Base-by-base conservation (phyloP, 495 filamentous ascomycete genomes). In the Neurospora terricola region DNA sequence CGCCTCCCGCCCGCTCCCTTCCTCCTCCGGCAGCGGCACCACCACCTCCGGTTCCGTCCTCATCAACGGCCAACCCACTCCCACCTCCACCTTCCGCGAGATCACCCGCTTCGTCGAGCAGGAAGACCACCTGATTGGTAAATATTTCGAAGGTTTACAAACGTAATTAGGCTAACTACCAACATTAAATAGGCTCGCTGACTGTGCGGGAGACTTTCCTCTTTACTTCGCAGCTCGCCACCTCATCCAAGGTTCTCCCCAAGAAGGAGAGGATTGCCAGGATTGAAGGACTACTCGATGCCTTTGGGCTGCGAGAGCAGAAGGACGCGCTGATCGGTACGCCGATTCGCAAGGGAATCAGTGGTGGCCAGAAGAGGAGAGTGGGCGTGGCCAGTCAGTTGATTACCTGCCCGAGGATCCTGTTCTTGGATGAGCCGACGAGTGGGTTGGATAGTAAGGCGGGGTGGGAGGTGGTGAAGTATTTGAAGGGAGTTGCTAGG, bases 351-450 rank as follows among this genome's bases (percentile, higher is more conserved):
- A 94, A 94, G 80, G 93, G 93, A 8, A 88, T 95, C 72, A 90
- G 87, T 77, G 92, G 93, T 59, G 93, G 93, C 4, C 92, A 96
- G 81, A 94, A 94, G 82, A 83, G 91, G 8, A 84, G 93, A 12
- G 82, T 93, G n/a, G 91, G 91, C 73, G 89, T 94, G 9, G 92
- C 92, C 2, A 90, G 90, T 73, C 92, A 93, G 80, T 82, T 96
- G 43, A 91, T 96, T 76, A 94, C 92, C 11, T 86, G 84, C 70
- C 93, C 93, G 0, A 91, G 90, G 81, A 90, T 96, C 16, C 74
- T 96, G 72, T 94, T 96, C 75, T 76, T 96, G 69, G 93, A 96
- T 78, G 93, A 94, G 78, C 93, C 92, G 9, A 96, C 92, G 0
- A 91, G 89, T 71, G 93, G 93, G 16, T 80, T 96, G 39, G 93